Evolutionary conservation across 2,329 filamentous ascomycete genomes (phyloP).

Genomic region (Ophiostoma pallidulum): DNA sequence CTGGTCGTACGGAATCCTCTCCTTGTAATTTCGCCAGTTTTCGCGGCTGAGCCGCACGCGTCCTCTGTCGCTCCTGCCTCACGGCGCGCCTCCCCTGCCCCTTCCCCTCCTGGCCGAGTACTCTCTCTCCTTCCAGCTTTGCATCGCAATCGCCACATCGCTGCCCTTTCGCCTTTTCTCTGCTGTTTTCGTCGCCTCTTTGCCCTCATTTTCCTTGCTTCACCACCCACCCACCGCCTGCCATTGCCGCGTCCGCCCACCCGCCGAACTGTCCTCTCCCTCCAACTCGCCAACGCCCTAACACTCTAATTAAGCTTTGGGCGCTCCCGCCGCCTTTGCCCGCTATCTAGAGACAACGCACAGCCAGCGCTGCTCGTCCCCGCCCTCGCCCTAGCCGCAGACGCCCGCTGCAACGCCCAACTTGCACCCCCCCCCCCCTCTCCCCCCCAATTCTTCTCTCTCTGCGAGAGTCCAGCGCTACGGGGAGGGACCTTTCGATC

Average conservation of each 20-base stretch:
- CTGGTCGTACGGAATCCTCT: constrained; percentile 1
- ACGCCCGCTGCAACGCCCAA: constrained; percentile 5
- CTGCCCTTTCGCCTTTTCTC: neutral
- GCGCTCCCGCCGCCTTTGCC: constrained; percentile 5
- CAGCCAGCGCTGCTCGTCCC: constrained; percentile 1
- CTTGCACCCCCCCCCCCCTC: neutral
- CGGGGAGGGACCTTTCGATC: constrained; percentile 7
- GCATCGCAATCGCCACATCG: no score
- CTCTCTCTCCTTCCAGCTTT: no score
- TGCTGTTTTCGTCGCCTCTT: neutral
- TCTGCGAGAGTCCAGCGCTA: neutral
- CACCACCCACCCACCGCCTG: neutral
- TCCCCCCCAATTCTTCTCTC: constrained; percentile 1
- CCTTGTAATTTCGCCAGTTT: constrained; percentile 5
- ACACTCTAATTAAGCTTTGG: constrained; percentile 14
- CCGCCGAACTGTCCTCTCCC: neutral
- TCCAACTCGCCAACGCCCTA: neutral
- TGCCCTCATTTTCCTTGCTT: neutral
- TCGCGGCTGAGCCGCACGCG: constrained; percentile 1
- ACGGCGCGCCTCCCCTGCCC: neutral
- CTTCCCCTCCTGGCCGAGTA: neutral
- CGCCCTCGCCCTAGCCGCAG: constrained; percentile 16
- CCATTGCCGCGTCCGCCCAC: neutral
- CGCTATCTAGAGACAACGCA: constrained; percentile 1
- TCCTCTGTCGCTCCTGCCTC: neutral